Percentiles rank a stretch among this genome's conserved stretches.
phyloP scores from a whole-genome alignment of 2,329 filamentous ascomycete species.

The Cadophora malorum region DNA sequence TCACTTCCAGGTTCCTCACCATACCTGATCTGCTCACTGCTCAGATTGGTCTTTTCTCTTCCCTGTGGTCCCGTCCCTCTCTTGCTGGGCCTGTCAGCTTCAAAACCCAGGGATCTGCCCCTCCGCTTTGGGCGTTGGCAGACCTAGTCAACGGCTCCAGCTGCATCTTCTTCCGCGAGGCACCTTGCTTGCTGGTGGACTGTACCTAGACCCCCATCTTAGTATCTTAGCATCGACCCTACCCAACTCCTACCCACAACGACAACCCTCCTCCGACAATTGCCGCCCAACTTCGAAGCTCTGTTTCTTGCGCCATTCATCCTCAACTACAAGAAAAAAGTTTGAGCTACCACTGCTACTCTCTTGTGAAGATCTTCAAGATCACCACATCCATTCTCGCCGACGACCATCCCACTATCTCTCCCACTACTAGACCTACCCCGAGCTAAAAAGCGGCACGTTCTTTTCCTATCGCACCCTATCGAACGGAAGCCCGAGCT shows the following conservation, averaged over 20 bases:
- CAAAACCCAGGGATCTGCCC: conserved; percentile 9
- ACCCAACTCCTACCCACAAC: conserved; percentile 10
- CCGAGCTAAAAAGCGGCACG: conserved; percentile 24
- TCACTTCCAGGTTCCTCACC: neutral
- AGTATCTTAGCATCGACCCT: conserved; percentile 7
- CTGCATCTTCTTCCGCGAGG: conserved; percentile 15
- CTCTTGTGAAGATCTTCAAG: conserved; percentile 1
- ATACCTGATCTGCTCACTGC: neutral
- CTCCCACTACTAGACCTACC: neutral
- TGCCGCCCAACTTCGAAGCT: conserved; percentile 9
- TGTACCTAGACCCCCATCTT: conserved; percentile 5
- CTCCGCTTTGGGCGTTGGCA: conserved; percentile 17
- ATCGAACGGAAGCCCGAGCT: conserved; percentile 36
- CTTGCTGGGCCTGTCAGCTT: conserved; percentile 8
- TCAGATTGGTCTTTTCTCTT: neutral
- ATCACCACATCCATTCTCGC: neutral
- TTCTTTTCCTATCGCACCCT: conserved; percentile 28
- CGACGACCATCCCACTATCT: neutral
- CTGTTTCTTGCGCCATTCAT: neutral
- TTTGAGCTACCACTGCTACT: neutral
- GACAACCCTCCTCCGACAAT: conserved; percentile 9
- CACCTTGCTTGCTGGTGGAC: conserved; percentile 1
- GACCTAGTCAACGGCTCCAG: conserved; percentile 10
- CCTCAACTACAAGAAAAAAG: neutral
- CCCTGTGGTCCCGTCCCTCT: neutral